phyloP scores from a whole-genome alignment of 805 yeast species.

The Hanseniaspora mollemarum region DNA sequence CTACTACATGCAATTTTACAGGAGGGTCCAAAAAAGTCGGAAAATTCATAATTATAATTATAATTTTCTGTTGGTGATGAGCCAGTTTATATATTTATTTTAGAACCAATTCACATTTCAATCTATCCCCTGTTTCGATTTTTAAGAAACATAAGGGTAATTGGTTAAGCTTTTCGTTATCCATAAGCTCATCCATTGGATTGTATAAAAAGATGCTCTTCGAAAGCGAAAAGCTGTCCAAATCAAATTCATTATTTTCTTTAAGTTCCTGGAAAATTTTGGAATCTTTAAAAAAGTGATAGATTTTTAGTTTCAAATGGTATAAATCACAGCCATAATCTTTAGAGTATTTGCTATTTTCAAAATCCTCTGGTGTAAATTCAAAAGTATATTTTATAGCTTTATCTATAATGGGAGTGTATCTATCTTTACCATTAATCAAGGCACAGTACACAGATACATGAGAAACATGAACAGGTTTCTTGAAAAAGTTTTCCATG shows the following conservation, averaged over 20 bases:
- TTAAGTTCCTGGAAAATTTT: conserved; percentile 26
- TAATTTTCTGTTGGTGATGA: not conserved
- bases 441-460: conserved; percentile 46
- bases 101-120: conserved; percentile 29
- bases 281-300: conserved; percentile 43
- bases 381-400: conserved; percentile 57
- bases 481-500: conserved; percentile 53
- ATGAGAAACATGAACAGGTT: conserved; percentile 73
- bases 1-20: not conserved
- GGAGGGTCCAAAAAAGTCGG: not conserved
- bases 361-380: conserved; percentile 72
- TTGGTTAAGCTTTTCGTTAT: conserved; percentile 30
- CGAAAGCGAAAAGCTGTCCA: conserved; percentile 26
- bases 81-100: conserved; percentile 18
- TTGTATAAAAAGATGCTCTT: conserved; percentile 32
- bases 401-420: conserved; percentile 22
- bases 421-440: conserved; percentile 18
- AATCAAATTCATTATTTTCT: conserved; percentile 13
- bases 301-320: conserved; percentile 47
- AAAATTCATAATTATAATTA: not conserved
- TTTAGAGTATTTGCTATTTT: conserved; percentile 40
- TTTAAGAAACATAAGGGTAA: conserved; percentile 41
- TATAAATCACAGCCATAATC: conserved; percentile 60
- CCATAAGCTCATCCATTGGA: conserved; percentile 26
- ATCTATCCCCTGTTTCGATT: conserved; percentile 43